Evolutionary conservation across 139 green algal species (phyloP).

Genomic region (Chlorella sp.): DNA sequence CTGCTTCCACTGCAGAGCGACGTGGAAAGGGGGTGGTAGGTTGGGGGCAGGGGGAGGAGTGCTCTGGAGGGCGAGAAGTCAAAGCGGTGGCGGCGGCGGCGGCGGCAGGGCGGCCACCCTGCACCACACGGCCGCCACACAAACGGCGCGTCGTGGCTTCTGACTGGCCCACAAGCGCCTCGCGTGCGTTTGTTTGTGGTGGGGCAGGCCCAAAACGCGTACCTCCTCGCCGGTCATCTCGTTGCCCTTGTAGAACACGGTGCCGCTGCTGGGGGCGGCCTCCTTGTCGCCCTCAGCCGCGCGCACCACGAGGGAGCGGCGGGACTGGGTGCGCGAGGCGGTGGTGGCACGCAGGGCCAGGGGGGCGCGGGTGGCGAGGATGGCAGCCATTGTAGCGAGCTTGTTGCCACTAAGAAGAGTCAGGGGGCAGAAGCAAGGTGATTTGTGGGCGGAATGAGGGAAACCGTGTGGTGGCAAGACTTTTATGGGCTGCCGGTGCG

Average conservation of each 20-base stretch:
- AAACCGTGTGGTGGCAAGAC: no score
- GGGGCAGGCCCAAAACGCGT: background rate
- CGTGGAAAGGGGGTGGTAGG: background rate
- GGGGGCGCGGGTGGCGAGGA: no score
- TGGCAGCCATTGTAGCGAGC: no score
- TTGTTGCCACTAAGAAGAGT: no score
- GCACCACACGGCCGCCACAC: background rate
- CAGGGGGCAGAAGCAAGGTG: no score
- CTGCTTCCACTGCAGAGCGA: slow-evolving; percentile 18
- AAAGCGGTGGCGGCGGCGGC: background rate
- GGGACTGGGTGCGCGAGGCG: background rate
- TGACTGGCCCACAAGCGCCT: background rate
- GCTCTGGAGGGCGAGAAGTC: background rate
- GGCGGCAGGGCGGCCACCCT: background rate
- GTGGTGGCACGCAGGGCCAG: no score
- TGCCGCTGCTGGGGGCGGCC: background rate
- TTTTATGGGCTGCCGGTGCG: no score
- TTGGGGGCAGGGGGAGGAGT: no score
- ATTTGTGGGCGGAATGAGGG: no score
- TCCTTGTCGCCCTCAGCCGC: background rate
- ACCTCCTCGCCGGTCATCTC: slow-evolving; percentile 3
- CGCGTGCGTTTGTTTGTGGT: background rate
- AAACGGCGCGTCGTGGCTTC: background rate
- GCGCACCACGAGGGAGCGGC: background rate
- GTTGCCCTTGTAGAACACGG: background rate